A percentile compares a stretch with the other conserved stretches of the same genome.
These are phyloP conservation scores for Ophiostoma perfectum DNA, from an alignment of 2,329 filamentous ascomycete species.

Conservation along the genomic window DNA sequence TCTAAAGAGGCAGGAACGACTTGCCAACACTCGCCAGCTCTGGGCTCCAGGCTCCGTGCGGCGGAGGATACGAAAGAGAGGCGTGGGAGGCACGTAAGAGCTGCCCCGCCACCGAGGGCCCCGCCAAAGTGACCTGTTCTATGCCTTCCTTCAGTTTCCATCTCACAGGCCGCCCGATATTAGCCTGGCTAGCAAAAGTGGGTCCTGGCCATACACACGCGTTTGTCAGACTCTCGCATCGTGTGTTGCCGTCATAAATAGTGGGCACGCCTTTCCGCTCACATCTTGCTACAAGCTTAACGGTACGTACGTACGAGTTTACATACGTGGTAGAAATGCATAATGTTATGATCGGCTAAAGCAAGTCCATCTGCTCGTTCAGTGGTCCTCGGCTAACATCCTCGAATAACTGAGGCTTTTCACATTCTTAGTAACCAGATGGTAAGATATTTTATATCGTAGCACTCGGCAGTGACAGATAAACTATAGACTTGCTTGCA, in stretches of 20 bases:
- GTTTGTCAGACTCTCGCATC: background rate
- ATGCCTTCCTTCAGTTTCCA: conserved; percentile 21
- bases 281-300: background rate
- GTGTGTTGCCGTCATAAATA: conserved; percentile 17
- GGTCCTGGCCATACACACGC: background rate
- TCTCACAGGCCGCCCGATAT: conserved; percentile 7
- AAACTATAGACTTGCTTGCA: no score
- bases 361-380: no score
- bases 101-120: conserved; percentile 14
- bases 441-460: no score
- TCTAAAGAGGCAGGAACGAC: background rate
- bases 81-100: background rate
- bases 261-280: conserved; percentile 10
- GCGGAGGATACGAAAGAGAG: background rate
- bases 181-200: background rate
- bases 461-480: no score
- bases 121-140: conserved; percentile 10
- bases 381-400: no score
- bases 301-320: no score
- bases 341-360: no score
- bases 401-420: no score
- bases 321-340: no score
- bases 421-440: no score
- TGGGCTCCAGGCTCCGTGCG: no score
- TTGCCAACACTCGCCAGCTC: background rate